A percentile compares a stretch with the other conserved stretches of the same genome.
Evolutionary conservation across 495 filamentous ascomycete genomes (phyloP).

Genomic region (Trichoderma asperelloides): DNA sequence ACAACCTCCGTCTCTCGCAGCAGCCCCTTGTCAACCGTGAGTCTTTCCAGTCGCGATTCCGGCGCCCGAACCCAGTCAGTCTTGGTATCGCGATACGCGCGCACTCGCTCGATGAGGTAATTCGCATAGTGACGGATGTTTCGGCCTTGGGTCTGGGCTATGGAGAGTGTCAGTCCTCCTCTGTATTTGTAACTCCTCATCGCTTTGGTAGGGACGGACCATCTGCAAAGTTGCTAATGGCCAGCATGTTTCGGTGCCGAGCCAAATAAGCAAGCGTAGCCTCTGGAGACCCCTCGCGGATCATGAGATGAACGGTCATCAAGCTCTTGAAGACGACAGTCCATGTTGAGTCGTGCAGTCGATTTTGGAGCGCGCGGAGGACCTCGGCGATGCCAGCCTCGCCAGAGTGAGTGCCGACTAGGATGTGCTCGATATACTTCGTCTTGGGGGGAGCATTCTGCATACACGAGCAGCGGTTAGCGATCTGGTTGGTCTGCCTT

Average conservation of each 20-base stretch:
- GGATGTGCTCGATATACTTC: conserved; percentile 98
- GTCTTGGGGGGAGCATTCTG: conserved; percentile 94
- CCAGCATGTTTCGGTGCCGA: conserved; percentile 72
- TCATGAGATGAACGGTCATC: conserved; percentile 95
- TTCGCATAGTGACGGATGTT: conserved; percentile 89
- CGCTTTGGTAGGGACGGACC: conserved; percentile 45
- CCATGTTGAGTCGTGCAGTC: conserved; percentile 94
- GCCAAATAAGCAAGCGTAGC: conserved; percentile 80
- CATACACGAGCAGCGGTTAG: background rate
- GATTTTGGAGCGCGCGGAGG: conserved; percentile 79
- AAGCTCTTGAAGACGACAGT: conserved; percentile 91
- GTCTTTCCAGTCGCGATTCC: conserved; percentile 70
- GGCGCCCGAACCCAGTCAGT: conserved; percentile 84
- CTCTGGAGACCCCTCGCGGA: conserved; percentile 86
- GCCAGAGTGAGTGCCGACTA: conserved; percentile 88
- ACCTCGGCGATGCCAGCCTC: conserved; percentile 95
- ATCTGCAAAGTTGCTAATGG: conserved; percentile 85
- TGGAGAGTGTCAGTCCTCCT: background rate
- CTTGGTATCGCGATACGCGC: conserved; percentile 72
- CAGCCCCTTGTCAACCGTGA: conserved; percentile 87
- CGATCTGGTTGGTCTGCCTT: background rate
- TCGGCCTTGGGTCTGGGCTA: conserved; percentile 89
- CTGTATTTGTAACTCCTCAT: background rate
- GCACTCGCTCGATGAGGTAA: conserved; percentile 76
- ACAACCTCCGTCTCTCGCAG: conserved; percentile 87